Evolutionary conservation across 129 eudicot species (phyloP).

Genomic region (Helichrysum umbraculigerum): DNA sequence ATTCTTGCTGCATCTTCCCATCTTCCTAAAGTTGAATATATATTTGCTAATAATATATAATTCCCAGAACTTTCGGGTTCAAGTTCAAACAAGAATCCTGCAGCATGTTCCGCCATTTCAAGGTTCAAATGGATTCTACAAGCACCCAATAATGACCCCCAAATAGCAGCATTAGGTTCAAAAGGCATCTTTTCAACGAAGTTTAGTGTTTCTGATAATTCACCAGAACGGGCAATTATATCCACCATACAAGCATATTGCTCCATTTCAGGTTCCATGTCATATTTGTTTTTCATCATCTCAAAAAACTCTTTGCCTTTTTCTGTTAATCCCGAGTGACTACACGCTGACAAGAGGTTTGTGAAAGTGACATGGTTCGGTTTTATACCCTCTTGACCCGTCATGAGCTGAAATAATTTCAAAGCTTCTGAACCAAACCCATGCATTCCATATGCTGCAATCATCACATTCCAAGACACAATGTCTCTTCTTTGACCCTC

Average conservation of each 20-base stretch:
- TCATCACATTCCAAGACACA: slow-evolving; percentile 46
- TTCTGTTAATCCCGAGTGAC: slow-evolving; percentile 41
- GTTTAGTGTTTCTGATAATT: slow-evolving; percentile 29
- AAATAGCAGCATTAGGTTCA: slow-evolving; percentile 45
- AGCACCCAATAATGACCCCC: slow-evolving; percentile 48
- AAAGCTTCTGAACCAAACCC: slow-evolving; percentile 36
- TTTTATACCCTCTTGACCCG: slow-evolving; percentile 21
- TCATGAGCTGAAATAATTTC: slow-evolving; percentile 32
- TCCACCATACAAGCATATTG: slow-evolving; percentile 50
- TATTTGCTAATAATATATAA: slow-evolving; percentile 43
- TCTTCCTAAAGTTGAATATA: slow-evolving; percentile 39
- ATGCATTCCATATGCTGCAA: slow-evolving; percentile 44
- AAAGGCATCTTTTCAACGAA: slow-evolving; percentile 46
- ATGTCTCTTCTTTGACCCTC: slow-evolving; percentile 31
- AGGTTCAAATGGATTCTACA: slow-evolving; percentile 43
- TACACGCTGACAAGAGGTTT: slow-evolving; percentile 43
- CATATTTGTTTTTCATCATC: slow-evolving; percentile 36
- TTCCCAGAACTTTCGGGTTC: slow-evolving; percentile 38
- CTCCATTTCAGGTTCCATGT: slow-evolving; percentile 36
- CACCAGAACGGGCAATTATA: slow-evolving; percentile 41
- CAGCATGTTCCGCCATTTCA: slow-evolving; percentile 46
- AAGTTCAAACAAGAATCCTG: slow-evolving; percentile 37
- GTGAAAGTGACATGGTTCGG: slow-evolving; percentile 42
- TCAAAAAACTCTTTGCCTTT: slow-evolving; percentile 25
- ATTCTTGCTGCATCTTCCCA: slow-evolving; percentile 43